Conservation (phyloP, 2,329 filamentous ascomycete species). For the Ascochyta viciae-villosae region DNA sequence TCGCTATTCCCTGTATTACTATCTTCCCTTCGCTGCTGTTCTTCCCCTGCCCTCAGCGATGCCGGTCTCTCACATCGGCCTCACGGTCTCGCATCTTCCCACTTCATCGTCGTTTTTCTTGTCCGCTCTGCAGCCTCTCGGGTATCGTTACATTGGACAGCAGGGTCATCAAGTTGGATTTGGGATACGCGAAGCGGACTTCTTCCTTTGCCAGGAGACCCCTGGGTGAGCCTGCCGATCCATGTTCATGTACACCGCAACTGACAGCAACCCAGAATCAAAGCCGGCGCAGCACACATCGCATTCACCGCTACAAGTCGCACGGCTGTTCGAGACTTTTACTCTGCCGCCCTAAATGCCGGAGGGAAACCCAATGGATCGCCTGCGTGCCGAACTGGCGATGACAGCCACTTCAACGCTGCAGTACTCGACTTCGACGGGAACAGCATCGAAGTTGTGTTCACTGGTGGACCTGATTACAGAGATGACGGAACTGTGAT, state of each 20-base stretch:
- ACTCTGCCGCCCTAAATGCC: slow-evolving; percentile 71
- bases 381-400: slow-evolving; percentile 60
- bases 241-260: slow-evolving; percentile 26
- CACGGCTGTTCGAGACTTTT: slow-evolving; percentile 73
- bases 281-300: slow-evolving; percentile 65
- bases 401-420: slow-evolving; percentile 66
- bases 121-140: slow-evolving; percentile 77
- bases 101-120: slow-evolving; percentile 85
- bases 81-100: slow-evolving; percentile 78
- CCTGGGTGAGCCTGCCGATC: slow-evolving; percentile 56
- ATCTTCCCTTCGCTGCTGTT: slow-evolving; percentile 23
- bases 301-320: slow-evolving; percentile 73
- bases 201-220: slow-evolving; percentile 69
- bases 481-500: slow-evolving; percentile 50
- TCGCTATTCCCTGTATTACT: slow-evolving; percentile 14
- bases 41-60: slow-evolving; percentile 47
- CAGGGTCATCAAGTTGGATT: slow-evolving; percentile 68
- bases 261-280: slow-evolving; percentile 45
- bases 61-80: slow-evolving; percentile 68
- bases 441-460: slow-evolving; percentile 82
- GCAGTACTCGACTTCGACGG: slow-evolving; percentile 79
- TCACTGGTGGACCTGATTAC: slow-evolving; percentile 54
- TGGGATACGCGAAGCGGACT: slow-evolving; percentile 66
- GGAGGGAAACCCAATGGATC: slow-evolving; percentile 66
- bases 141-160: slow-evolving; percentile 73